phyloP scores from a whole-genome alignment of 2,329 filamentous ascomycete genomes.

The Calonectria henricotiae region DNA sequence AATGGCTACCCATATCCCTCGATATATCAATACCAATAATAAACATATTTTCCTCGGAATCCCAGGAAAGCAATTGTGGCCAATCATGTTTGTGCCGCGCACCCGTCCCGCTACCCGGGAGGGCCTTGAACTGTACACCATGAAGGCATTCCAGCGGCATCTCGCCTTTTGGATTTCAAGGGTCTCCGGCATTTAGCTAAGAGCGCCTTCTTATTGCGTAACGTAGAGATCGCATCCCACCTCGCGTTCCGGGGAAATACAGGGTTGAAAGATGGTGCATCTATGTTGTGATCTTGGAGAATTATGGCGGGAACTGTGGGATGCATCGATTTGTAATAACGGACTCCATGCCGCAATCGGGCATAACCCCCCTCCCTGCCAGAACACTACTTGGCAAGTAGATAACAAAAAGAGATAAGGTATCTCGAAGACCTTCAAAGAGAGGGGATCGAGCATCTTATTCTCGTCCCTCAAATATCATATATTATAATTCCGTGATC shows the following conservation, averaged over 20 bases:
- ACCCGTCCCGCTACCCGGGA: constrained; percentile 19
- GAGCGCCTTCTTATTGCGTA: constrained; percentile 26
- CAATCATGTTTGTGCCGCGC: not conserved
- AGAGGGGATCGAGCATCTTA: constrained; percentile 22
- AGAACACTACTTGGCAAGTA: not conserved
- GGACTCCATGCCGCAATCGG: constrained; percentile 46
- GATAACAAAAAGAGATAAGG: constrained; percentile 36
- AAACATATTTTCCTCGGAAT: constrained; percentile 14
- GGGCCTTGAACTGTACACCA: not conserved
- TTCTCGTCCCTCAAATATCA: constrained; percentile 23
- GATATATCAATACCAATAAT: not conserved
- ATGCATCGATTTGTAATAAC: constrained; percentile 51
- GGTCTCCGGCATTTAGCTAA: constrained; percentile 14
- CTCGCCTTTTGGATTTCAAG: constrained; percentile 5
- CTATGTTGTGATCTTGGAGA: constrained; percentile 50
- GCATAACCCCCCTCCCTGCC: constrained; percentile 23
- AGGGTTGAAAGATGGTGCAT: constrained; percentile 41
- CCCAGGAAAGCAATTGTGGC: not conserved
- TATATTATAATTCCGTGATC: constrained; percentile 13
- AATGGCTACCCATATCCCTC: not conserved
- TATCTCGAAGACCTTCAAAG: constrained; percentile 37
- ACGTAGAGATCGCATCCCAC: constrained; percentile 35
- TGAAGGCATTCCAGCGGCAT: not conserved
- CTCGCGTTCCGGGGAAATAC: constrained; percentile 38
- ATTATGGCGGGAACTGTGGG: constrained; percentile 44